phyloP scores from a whole-genome alignment of 345 rosid species.

The Syzygium oleosum region DNA sequence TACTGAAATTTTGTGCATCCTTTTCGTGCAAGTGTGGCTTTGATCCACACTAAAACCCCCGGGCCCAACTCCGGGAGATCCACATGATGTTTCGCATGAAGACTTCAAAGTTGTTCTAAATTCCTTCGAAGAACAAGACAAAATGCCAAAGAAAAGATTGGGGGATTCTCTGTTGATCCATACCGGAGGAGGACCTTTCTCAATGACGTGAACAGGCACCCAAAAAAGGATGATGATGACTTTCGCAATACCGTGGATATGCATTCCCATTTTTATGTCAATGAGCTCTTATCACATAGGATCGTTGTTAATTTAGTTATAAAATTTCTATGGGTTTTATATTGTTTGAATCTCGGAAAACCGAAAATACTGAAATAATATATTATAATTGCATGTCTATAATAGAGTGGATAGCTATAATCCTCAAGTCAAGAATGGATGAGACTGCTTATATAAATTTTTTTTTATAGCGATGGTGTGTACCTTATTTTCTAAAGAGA shows the following conservation, averaged over 20 bases:
- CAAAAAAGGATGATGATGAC: no score
- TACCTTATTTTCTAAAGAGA: no score
- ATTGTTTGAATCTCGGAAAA: no score
- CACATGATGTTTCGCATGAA: not conserved
- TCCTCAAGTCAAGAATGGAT: not conserved
- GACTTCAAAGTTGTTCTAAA: not conserved
- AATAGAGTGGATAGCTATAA: not conserved
- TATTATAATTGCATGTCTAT: not conserved
- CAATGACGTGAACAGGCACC: no score
- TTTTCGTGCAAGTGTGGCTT: not conserved
- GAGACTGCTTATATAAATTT: no score
- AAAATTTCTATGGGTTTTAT: not conserved
- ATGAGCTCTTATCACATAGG: no score
- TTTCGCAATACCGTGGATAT: no score
- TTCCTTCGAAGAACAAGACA: not conserved
- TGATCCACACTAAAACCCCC: not conserved
- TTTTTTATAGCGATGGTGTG: no score
- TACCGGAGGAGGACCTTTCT: no score
- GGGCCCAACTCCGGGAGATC: not conserved
- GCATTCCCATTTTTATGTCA: no score
- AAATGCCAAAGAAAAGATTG: not conserved
- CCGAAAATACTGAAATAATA: no score
- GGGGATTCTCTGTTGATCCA: not conserved
- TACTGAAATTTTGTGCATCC: not conserved
- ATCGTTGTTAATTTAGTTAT: no score